Conservation (phyloP, 2,329 filamentous ascomycete genomes). For the Xylaria sp. region DNA sequence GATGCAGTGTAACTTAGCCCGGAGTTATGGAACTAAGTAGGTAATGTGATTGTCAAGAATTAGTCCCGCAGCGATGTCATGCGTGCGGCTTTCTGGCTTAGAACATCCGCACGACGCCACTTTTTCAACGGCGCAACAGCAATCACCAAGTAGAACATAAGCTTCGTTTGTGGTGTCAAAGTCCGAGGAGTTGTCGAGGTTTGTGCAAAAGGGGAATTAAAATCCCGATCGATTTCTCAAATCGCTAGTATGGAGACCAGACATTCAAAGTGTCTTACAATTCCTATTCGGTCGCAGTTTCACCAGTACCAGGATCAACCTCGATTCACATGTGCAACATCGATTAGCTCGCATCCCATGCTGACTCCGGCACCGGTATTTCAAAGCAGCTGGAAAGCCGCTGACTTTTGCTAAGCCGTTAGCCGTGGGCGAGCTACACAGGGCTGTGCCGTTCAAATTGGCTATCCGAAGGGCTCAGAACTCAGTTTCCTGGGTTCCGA, state of each 20-base stretch:
- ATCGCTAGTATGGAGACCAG: neutral
- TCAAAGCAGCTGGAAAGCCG: neutral
- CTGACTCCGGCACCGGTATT: neutral
- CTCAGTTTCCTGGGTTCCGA: neutral
- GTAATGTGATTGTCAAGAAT: neutral
- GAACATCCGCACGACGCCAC: neutral
- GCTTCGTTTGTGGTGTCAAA: neutral
- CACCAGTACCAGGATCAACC: neutral
- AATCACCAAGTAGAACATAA: neutral
- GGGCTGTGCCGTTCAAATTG: neutral
- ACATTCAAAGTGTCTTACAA: no score
- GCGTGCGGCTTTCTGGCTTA: conserved; percentile 1
- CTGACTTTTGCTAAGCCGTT: neutral
- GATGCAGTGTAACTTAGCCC: neutral
- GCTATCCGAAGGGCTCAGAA: neutral
- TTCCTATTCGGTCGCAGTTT: neutral
- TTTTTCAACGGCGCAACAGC: neutral
- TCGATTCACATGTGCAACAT: neutral
- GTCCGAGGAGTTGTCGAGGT: neutral
- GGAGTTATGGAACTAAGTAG: no score
- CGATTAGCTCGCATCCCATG: neutral
- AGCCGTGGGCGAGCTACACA: neutral
- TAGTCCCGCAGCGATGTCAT: neutral
- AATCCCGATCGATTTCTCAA: neutral
- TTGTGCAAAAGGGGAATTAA: neutral